phyloP scores from a whole-genome alignment of 768 basidiomycete genomes.

The Clavaria fumosa region DNA sequence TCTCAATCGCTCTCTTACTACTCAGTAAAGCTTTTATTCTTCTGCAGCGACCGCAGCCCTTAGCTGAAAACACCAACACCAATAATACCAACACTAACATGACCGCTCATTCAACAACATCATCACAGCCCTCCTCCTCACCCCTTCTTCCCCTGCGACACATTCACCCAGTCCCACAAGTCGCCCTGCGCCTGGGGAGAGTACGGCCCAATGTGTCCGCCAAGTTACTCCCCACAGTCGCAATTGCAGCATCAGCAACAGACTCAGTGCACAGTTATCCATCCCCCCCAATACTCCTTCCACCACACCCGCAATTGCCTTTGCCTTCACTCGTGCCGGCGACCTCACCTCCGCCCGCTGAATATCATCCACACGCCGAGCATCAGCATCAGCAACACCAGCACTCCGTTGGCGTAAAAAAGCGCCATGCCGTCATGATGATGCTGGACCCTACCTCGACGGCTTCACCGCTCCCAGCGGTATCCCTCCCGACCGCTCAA shows the following conservation, averaged over 20 bases:
- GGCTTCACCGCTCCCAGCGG: slow-evolving; percentile 23
- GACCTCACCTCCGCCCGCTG: no score
- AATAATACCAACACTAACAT: background rate
- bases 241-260: slow-evolving; percentile 9
- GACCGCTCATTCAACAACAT: background rate
- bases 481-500: slow-evolving; percentile 10
- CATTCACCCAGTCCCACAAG: background rate
- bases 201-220: background rate
- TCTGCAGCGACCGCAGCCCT: no score
- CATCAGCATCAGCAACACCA: no score
- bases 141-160: background rate
- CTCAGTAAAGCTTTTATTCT: no score
- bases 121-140: background rate
- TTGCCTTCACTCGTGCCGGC: no score
- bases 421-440: slow-evolving; percentile 69
- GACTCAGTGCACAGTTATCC: no score
- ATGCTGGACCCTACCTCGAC: slow-evolving; percentile 43
- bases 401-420: slow-evolving; percentile 63
- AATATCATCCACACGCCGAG: no score
- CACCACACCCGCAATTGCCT: no score
- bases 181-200: no score
- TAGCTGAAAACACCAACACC: no score
- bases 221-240: slow-evolving; percentile 1
- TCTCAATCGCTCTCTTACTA: no score
- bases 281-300: no score